Evolutionary conservation across 2,329 filamentous ascomycete species (phyloP).

Genomic region (Leptographium radiaticola): DNA sequence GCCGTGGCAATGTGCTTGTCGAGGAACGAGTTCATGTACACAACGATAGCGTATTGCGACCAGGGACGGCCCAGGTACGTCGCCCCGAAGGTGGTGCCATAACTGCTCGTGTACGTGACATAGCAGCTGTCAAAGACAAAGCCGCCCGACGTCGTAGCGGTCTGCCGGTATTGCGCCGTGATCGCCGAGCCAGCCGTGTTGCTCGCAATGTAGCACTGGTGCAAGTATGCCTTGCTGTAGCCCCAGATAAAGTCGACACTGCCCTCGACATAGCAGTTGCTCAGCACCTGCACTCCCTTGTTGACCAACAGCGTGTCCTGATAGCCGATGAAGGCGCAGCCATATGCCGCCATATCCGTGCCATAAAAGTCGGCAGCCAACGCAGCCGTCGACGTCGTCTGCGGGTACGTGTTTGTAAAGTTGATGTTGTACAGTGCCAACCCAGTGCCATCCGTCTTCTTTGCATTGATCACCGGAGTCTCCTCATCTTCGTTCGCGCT

Average conservation of each 20-base stretch:
- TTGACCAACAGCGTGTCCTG: constrained; percentile 19
- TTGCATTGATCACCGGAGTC: constrained; percentile 30
- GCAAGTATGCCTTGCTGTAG: constrained; percentile 13
- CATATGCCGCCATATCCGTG: constrained; percentile 17
- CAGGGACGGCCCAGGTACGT: constrained; percentile 37
- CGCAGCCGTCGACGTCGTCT: constrained; percentile 14
- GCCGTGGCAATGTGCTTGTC: constrained; percentile 41
- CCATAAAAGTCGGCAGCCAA: constrained; percentile 21
- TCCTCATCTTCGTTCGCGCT: constrained; percentile 25
- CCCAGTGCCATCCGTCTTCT: constrained; percentile 27
- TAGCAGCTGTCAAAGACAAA: constrained; percentile 23
- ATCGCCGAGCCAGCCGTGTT: constrained; percentile 21
- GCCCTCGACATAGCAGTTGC: constrained; percentile 20
- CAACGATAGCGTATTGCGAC: constrained; percentile 30
- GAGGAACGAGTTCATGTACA: constrained; percentile 36
- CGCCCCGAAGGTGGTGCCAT: constrained; percentile 24
- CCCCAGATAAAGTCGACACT: constrained; percentile 14
- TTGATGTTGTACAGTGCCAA: constrained; percentile 40
- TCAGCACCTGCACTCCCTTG: constrained; percentile 20
- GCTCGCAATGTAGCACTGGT: constrained; percentile 24
- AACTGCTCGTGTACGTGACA: constrained; percentile 30
- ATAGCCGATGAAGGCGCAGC: constrained; percentile 16
- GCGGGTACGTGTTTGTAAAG: constrained; percentile 18
- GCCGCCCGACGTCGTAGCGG: constrained; percentile 15
- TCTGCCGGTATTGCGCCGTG: constrained; percentile 19